Percentiles rank a stretch among this genome's conserved stretches.
Conservation (phyloP, 2,329 filamentous ascomycete genomes). For the Sporothrix sp. region DNA sequence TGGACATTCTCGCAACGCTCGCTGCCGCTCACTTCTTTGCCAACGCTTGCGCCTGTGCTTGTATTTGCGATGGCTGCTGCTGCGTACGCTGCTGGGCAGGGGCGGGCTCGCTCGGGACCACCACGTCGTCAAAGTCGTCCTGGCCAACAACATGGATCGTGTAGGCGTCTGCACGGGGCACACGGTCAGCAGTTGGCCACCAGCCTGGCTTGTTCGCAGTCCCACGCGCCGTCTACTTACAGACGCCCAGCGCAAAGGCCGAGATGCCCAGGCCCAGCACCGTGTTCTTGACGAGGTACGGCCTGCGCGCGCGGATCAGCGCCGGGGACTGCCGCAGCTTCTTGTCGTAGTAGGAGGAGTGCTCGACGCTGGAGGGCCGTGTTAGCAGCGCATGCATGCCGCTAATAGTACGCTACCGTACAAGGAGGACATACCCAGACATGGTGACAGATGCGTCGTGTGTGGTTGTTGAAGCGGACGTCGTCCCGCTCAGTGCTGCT, state of each 20-base stretch:
- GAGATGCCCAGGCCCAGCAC: slow-evolving; percentile 68
- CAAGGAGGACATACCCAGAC: slow-evolving; percentile 12
- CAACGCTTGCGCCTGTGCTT: slow-evolving; percentile 7
- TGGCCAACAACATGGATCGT: slow-evolving; percentile 79
- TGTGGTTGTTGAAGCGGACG: background rate
- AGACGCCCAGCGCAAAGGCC: slow-evolving; percentile 71
- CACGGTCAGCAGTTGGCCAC: background rate
- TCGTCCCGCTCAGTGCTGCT: background rate
- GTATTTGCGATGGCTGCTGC: slow-evolving; percentile 25
- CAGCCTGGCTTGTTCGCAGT: background rate
- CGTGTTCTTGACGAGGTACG: slow-evolving; percentile 83
- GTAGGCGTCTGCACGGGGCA: slow-evolving; percentile 38
- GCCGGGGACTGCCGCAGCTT: slow-evolving; percentile 77
- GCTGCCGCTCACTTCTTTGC: slow-evolving; percentile 13
- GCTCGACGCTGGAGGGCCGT: slow-evolving; percentile 31
- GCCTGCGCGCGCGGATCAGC: slow-evolving; percentile 81
- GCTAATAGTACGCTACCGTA: background rate
- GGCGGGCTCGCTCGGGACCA: slow-evolving; percentile 64
- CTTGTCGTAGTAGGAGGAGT: slow-evolving; percentile 80
- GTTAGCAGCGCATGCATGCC: background rate
- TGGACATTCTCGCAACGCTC: background rate
- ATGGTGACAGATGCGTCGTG: slow-evolving; percentile 6
- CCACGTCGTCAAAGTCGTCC: slow-evolving; percentile 93
- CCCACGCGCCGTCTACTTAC: slow-evolving; percentile 47
- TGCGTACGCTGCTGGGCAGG: slow-evolving; percentile 16